These are phyloP conservation scores for Rhizopus stolonifer DNA, from an alignment of 371 early-diverging fungal genomes.

Conservation along the genomic window DNA sequence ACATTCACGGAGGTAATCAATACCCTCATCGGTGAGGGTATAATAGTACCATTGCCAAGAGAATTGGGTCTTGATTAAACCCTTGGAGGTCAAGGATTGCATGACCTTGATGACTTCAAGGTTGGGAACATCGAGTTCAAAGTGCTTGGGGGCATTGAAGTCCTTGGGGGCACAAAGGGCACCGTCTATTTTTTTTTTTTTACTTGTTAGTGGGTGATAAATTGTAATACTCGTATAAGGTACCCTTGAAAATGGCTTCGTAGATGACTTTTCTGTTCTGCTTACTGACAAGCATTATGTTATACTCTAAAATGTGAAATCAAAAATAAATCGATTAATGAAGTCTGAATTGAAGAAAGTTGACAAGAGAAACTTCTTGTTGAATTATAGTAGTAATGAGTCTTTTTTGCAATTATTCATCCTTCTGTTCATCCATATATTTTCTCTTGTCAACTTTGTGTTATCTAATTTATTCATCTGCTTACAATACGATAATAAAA, in stretches of 20 bases:
- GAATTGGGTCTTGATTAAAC: constrained; percentile 94
- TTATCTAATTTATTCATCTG: constrained; percentile 5
- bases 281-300: constrained; percentile 91
- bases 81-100: constrained; percentile 94
- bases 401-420: background rate
- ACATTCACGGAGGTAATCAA: constrained; percentile 93
- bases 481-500: constrained; percentile 40
- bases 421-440: constrained; percentile 7
- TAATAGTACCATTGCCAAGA: constrained; percentile 99
- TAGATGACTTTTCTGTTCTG: constrained; percentile 92
- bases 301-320: constrained; percentile 12
- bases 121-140: constrained; percentile 94
- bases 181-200: constrained; percentile 71
- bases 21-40: constrained; percentile 95
- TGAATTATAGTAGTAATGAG: too few relatives aligned
- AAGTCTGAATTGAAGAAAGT: background rate
- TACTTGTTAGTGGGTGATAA: too few relatives aligned
- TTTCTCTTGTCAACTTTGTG: constrained; percentile 2
- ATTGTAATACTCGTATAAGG: background rate
- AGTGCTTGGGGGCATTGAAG: constrained; percentile 92
- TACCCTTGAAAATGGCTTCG: constrained; percentile 87
- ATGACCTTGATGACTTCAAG: constrained; percentile 98
- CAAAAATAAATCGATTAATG: background rate
- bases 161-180: constrained; percentile 98
- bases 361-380: background rate